A percentile compares a stretch with the other conserved stretches of the same genome.
Evolutionary conservation across 148 eudicot genomes (phyloP).

Genomic region (Mesembryanthemum crystallinum): DNA sequence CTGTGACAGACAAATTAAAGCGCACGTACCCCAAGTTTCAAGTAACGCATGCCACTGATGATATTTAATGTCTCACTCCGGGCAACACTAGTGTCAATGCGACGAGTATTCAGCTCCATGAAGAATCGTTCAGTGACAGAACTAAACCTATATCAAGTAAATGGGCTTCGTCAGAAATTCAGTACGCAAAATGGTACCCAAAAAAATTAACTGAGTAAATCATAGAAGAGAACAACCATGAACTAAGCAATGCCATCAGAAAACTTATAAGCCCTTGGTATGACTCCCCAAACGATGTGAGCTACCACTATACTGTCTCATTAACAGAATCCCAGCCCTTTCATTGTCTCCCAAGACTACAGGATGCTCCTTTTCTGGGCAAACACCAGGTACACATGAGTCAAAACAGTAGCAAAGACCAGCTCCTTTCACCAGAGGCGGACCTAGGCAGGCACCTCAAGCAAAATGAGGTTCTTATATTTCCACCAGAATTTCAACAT

Average conservation of each 20-base stretch:
- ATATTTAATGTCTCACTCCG: constrained; percentile 94
- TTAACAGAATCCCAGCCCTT: neutral
- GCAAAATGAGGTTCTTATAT: too few species aligned
- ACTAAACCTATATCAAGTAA: constrained; percentile 60
- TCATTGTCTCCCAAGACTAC: neutral
- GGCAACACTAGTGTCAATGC: constrained; percentile 85
- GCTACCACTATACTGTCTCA: neutral
- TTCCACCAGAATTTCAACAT: too few species aligned
- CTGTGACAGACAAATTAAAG: constrained; percentile 2
- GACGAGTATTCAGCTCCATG: constrained; percentile 96
- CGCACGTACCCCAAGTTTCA: constrained; percentile 93
- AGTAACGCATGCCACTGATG: constrained; percentile 95
- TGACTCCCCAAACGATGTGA: neutral
- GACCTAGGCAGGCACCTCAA: too few species aligned
- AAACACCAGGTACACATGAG: too few species aligned
- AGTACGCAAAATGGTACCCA: neutral
- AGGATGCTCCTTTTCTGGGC: too few species aligned
- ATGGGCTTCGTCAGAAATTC: neutral
- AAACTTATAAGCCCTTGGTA: neutral
- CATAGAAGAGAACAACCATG: too few species aligned
- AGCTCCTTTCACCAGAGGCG: too few species aligned
- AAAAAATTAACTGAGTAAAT: neutral
- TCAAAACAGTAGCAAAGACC: too few species aligned
- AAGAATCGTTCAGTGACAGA: constrained; percentile 99
- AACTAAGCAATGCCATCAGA: neutral